phyloP scores from a whole-genome alignment of 1,284 basidiomycete genomes.

The Mycena citricolor region DNA sequence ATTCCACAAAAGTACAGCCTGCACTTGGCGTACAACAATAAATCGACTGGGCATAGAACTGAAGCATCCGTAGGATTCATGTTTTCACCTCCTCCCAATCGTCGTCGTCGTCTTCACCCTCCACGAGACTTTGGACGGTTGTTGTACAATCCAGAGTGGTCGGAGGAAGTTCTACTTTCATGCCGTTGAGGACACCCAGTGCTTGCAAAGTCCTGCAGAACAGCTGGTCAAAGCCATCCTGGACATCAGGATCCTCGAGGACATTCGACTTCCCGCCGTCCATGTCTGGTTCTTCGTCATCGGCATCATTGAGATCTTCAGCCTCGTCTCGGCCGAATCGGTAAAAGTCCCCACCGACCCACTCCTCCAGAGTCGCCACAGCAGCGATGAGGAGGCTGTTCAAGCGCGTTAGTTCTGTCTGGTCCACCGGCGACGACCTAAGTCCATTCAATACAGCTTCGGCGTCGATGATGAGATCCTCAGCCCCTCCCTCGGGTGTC shows the following conservation, averaged over 20 bases:
- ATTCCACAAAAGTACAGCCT: too few species aligned
- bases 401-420: conserved; percentile 68
- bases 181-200: conserved; percentile 45
- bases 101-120: too few species aligned
- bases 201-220: conserved; percentile 58
- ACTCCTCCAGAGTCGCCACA: conserved; percentile 62
- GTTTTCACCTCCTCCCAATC: too few species aligned
- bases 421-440: conserved; percentile 48
- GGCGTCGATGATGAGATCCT: conserved; percentile 45
- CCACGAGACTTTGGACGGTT: not conserved
- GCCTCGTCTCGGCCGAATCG: conserved; percentile 18
- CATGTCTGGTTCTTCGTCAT: conserved; percentile 35
- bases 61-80: too few species aligned
- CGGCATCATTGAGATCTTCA: conserved; percentile 37
- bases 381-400: conserved; percentile 62
- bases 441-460: conserved; percentile 31
- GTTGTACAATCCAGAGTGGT: not conserved
- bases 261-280: conserved; percentile 33
- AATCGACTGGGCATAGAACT: too few species aligned
- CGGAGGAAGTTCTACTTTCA: conserved; percentile 16
- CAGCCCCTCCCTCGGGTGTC: conserved; percentile 50
- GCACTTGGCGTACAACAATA: too few species aligned
- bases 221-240: conserved; percentile 60
- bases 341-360: conserved; percentile 42
- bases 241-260: conserved; percentile 51